Evolutionary conservation across 768 basidiomycete genomes (phyloP).

Genomic region (Boletus reticuloceps): DNA sequence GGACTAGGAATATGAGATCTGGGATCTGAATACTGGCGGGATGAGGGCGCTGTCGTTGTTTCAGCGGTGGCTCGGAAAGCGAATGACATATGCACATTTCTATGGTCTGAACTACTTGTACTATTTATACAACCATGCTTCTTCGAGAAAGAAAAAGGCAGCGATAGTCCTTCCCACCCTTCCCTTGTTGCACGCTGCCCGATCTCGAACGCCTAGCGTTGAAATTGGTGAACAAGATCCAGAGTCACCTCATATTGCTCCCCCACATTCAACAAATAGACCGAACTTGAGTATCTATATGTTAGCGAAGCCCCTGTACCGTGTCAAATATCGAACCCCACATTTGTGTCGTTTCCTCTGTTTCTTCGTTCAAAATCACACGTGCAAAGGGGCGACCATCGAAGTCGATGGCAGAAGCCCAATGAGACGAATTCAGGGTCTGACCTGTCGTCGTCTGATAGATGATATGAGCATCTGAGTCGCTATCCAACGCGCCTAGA

Average conservation of each 20-base stretch:
- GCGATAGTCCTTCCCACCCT: no score
- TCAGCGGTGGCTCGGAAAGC: no score
- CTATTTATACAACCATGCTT: no score
- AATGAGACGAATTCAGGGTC: slow-evolving; percentile 1
- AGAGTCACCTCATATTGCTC: slow-evolving; percentile 1
- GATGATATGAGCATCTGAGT: neutral
- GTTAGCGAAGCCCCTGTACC: neutral
- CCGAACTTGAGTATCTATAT: neutral
- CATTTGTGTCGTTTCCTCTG: neutral
- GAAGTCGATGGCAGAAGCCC: slow-evolving; percentile 10
- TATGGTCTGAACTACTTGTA: no score
- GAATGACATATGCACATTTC: no score
- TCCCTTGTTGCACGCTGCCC: no score
- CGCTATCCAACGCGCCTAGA: neutral
- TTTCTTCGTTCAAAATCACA: slow-evolving; percentile 3
- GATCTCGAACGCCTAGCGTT: no score
- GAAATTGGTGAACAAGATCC: slow-evolving; percentile 2
- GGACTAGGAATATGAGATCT: no score
- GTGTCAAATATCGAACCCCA: neutral
- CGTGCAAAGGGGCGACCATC: slow-evolving; percentile 17
- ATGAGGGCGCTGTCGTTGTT: no score
- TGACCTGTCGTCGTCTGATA: neutral
- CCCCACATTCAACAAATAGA: slow-evolving; percentile 2
- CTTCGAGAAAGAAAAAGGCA: no score
- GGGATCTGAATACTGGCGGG: no score